Conservation (phyloP, 768 basidiomycete genomes). For the Mycena galericulata region DNA sequence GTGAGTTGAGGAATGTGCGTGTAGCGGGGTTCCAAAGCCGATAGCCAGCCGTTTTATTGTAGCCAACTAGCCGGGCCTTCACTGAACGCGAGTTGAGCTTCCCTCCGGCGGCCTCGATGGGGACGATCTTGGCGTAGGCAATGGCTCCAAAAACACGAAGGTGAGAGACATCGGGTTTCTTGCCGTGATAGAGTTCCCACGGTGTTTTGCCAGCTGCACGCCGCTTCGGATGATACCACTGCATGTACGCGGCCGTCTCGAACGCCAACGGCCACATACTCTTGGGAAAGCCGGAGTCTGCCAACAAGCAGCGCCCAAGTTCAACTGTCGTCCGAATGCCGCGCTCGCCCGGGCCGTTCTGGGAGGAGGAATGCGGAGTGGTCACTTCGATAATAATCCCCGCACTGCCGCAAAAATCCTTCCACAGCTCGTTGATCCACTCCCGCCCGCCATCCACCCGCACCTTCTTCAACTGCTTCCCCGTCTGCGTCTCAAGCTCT, state of each 20-base stretch:
- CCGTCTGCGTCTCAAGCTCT: conserved; percentile 13
- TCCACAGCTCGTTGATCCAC: conserved; percentile 17
- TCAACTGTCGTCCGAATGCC: conserved; percentile 44
- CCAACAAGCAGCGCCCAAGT: conserved; percentile 37
- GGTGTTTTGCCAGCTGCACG: conserved; percentile 24
- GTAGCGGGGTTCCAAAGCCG: conserved; percentile 27
- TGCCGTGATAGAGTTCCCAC: too few species aligned
- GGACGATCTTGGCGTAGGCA: too few species aligned
- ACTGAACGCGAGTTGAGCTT: conserved; percentile 31
- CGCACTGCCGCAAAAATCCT: neutral
- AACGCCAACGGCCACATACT: conserved; percentile 35
- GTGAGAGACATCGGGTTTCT: too few species aligned
- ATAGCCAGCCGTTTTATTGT: conserved; percentile 35
- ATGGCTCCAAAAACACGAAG: too few species aligned
- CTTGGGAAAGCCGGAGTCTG: conserved; percentile 36
- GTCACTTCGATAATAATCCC: conserved; percentile 35
- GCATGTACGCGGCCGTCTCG: conserved; percentile 34
- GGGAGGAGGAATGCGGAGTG: conserved; percentile 43
- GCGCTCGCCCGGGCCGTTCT: conserved; percentile 48
- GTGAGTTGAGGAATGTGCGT: conserved; percentile 27
- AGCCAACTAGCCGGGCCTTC: conserved; percentile 38
- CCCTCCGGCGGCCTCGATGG: too few species aligned
- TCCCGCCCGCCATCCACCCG: conserved; percentile 13
- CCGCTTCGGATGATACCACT: conserved; percentile 16
- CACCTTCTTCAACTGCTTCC: conserved; percentile 3